Evolutionary conservation across 2,329 filamentous ascomycete genomes (phyloP).

Genomic region (Pseudogymnoascus sp.): DNA sequence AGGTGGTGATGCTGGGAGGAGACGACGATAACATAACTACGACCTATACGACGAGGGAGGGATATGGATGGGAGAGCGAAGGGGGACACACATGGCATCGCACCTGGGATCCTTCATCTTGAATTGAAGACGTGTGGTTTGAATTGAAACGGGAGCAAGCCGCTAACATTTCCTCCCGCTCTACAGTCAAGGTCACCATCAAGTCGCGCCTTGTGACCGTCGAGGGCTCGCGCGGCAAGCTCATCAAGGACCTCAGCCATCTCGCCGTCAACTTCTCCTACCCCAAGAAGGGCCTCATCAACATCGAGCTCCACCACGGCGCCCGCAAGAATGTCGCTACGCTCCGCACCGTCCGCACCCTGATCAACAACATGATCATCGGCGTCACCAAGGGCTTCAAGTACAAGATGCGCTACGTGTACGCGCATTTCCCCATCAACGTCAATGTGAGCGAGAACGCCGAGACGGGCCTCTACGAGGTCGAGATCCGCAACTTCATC

Average conservation of each 20-base stretch:
- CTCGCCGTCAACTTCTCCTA: slow-evolving; percentile 91
- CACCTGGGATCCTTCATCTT: neutral
- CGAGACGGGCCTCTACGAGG: slow-evolving; percentile 78
- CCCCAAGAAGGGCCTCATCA: slow-evolving; percentile 77
- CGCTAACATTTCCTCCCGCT: slow-evolving; percentile 26
- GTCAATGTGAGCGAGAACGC: slow-evolving; percentile 96
- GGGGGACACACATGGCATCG: slow-evolving; percentile 13
- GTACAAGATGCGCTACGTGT: slow-evolving; percentile 99
- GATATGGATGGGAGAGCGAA: neutral
- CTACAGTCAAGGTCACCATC: slow-evolving; percentile 89
- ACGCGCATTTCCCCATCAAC: slow-evolving; percentile 99
- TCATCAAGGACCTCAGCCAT: slow-evolving; percentile 93
- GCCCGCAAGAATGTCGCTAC: slow-evolving; percentile 95
- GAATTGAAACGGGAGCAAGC: slow-evolving; percentile 14
- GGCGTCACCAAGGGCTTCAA: slow-evolving; percentile 99
- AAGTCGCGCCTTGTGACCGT: slow-evolving; percentile 95
- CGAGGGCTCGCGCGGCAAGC: slow-evolving; percentile 87
- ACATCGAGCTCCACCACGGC: slow-evolving; percentile 98
- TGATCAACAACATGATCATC: slow-evolving; percentile 98
- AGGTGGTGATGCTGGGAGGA: neutral
- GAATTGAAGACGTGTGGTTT: too few relatives aligned
- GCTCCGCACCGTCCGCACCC: slow-evolving; percentile 91
- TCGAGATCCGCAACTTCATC: slow-evolving; percentile 99
- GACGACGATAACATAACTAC: neutral
- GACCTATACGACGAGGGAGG: slow-evolving; percentile 14